Evolutionary conservation across 345 rosid species (phyloP), one percentile per base, ranked within the genome.

Genomic region (Eucalyptus polybractea): DNA sequence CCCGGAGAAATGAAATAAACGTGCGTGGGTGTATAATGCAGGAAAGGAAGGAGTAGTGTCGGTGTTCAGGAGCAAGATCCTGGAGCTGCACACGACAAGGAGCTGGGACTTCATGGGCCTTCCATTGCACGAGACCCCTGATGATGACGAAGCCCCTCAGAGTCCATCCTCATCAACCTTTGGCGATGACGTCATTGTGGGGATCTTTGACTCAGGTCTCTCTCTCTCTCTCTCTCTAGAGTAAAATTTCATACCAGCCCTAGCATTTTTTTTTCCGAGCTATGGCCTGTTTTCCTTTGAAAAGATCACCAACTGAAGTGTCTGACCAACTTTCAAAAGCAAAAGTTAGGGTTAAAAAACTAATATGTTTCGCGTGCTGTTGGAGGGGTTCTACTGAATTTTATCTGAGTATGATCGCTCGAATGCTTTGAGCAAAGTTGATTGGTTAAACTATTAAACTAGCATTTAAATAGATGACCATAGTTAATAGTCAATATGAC

Each of bases 91-190:
- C 88, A 96, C 97, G 17, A 94, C 98, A 60, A 96, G 97, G 92
- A 95, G 97, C 90, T 96, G 97, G 97, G 96, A 96, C 89, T 96
- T 95, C 92, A 90, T 96, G 92, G 97, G 94, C 87, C 95, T 96
- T 88, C 83, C 83, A 76, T 19, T 76, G 24, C 83, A 21, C 27
- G 83, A 76, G 47, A 90, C 92, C 45, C 88, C 91, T 89, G 91
- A 90, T 72, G 53, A 50, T 42, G 58, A 47, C 15, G 54, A 49
- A 22, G 83, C 60, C 80, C 86, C 58, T 27, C 86, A 19, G 13
- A 49, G 91, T 88, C 92, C 95, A 56, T 69, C 90, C 88, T 95
- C 93, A 90, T 90, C 92, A 45, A 90, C 91, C 80, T 93, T 89
- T 88, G 95, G 96, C 3, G 90, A 88, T 44, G 92, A 93, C 58